These are phyloP conservation scores for Candida anglica DNA, from an alignment of 805 yeast genomes.

Conservation along the genomic window DNA sequence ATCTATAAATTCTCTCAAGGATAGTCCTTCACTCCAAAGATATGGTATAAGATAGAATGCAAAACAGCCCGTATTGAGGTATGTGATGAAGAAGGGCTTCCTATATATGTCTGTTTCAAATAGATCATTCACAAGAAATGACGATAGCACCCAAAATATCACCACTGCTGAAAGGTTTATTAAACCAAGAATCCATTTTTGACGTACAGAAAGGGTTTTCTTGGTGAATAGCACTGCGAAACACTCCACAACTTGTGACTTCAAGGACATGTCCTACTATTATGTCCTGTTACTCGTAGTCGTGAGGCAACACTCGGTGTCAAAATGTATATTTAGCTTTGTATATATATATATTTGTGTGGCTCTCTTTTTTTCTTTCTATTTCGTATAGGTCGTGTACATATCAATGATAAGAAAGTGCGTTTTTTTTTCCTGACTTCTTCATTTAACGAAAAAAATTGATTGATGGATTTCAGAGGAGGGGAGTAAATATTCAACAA, in stretches of 20 bases:
- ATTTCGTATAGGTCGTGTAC: too few relatives aligned
- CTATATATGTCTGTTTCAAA: conserved; percentile 67
- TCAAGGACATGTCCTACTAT: too few relatives aligned
- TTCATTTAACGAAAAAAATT: too few relatives aligned
- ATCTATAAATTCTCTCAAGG: conserved; percentile 18
- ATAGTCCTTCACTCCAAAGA: conserved; percentile 22
- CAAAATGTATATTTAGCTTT: too few relatives aligned
- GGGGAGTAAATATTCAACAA: too few relatives aligned
- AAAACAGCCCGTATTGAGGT: conserved; percentile 84
- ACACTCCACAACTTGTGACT: conserved; percentile 1
- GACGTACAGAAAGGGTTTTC: conserved; percentile 21
- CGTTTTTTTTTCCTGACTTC: too few relatives aligned
- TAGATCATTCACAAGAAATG: conserved; percentile 75
- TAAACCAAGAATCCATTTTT: conserved; percentile 76
- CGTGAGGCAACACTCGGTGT: too few relatives aligned
- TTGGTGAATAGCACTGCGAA: conserved; percentile 5
- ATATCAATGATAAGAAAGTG: too few relatives aligned
- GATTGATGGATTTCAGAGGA: too few relatives aligned
- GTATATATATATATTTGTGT: too few relatives aligned
- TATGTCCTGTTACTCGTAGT: too few relatives aligned
- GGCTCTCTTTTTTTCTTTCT: too few relatives aligned
- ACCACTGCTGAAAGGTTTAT: conserved; percentile 72
- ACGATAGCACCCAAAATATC: conserved; percentile 85
- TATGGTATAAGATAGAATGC: conserved; percentile 71
- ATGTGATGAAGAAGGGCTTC: conserved; percentile 91